These are phyloP conservation scores for Phytophthora tubulina DNA, from an alignment of 352 stramenopile genomes.

Conservation along the genomic window DNA sequence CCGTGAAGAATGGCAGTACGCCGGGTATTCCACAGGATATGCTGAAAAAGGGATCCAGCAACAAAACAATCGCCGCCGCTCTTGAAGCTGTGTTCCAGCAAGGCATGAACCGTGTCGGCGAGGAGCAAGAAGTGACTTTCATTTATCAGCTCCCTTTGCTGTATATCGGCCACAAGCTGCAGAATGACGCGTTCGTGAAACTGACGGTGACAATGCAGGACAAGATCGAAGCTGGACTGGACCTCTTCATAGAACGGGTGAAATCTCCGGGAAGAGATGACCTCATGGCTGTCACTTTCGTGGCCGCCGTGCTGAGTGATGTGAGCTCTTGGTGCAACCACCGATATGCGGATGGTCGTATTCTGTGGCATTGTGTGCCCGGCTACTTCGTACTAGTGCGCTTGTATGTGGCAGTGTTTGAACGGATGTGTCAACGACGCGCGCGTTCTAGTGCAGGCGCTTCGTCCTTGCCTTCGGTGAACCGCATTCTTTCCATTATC, in stretches of 20 bases:
- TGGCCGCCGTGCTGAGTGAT: conserved; percentile 75
- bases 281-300: conserved; percentile 71
- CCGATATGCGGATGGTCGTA: conserved; percentile 43
- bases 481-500: conserved; percentile 71
- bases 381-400: conserved; percentile 81
- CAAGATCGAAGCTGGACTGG: conserved; percentile 62
- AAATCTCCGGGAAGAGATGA: conserved; percentile 66
- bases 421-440: conserved; percentile 82
- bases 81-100: conserved; percentile 66
- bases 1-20: conserved; percentile 33
- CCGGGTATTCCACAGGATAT: conserved; percentile 52
- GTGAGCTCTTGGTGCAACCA: conserved; percentile 68
- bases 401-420: conserved; percentile 73
- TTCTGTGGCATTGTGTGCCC: conserved; percentile 83
- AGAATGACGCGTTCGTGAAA: conserved; percentile 55
- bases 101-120: conserved; percentile 46
- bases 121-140: conserved; percentile 64
- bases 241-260: conserved; percentile 68
- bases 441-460: conserved; percentile 39
- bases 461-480: conserved; percentile 54
- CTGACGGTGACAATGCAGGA: conserved; percentile 43
- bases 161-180: conserved; percentile 58
- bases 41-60: conserved; percentile 45
- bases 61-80: conserved; percentile 43
- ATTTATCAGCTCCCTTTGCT: conserved; percentile 65